Base-by-base conservation (phyloP, 345 rosid genomes). In the Kernera saxatilis region DNA sequence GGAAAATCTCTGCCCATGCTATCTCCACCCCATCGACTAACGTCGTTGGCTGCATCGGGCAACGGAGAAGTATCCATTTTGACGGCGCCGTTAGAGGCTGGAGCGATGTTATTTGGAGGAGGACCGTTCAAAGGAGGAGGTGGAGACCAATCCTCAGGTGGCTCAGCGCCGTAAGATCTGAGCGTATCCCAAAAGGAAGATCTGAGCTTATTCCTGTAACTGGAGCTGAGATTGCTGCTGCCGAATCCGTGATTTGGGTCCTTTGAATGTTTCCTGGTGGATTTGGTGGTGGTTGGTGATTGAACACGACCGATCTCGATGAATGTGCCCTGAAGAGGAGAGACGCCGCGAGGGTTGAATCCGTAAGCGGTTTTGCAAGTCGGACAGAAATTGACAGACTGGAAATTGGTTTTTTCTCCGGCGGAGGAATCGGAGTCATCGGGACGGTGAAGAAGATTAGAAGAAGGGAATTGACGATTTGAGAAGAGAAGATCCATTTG, bases 241-340 rank as follows among this genome's bases (percentile, higher is more conserved):
- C 62, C 81, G 30, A 75, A 82, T 40, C 75, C 83, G 18, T 64
- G 70, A 51, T 67, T 67, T 8, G 67, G 7, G 0, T 69, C 73
- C 32, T 68, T 78, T 3, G 64, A 18, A 71, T 61, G 75, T 58
- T 62, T 80, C 66, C 74, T 82, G 8, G 60, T 63, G 4, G 70
- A 26, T 61, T 37, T 74, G 35, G 17, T 63, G 17, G 60, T 76
- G 37, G 35, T 57, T 45, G 74, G 80, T 9, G 73, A 74, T 11
- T 70, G 67, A 43, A 73, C 74, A 41, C 88, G 76, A 21, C 90
- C 88, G 73, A 93, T 87, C 85, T 93, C 98, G 15, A 87, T 69
- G 67, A 93, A 93, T n/a, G 85, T 93, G 11, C 98, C 98, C 60
- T 89, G 97, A 1, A 91, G 89, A 26, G 96, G 94, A 43, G 87